These are phyloP conservation scores for Cytospora schulzeri DNA, from an alignment of 2,329 filamentous ascomycete species.

Conservation along the genomic window DNA sequence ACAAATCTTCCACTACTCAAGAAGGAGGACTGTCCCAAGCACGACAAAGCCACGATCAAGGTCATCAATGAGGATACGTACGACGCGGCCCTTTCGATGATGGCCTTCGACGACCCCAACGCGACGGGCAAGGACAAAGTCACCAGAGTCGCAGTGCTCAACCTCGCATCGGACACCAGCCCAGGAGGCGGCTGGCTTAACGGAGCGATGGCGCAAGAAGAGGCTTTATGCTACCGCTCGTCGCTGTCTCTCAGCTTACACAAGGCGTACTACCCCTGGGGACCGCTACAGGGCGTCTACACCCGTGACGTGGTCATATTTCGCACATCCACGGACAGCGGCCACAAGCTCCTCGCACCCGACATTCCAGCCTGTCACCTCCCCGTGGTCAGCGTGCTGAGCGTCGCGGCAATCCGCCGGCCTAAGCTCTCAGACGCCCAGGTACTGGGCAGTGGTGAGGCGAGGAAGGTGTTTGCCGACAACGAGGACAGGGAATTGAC, in stretches of 20 bases:
- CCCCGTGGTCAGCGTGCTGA: constrained; percentile 62
- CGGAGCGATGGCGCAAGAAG: constrained; percentile 68
- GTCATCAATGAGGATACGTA: constrained; percentile 61
- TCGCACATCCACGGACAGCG: constrained; percentile 31
- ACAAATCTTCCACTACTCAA: constrained; percentile 43
- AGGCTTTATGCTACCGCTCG: constrained; percentile 67
- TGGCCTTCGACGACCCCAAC: not conserved
- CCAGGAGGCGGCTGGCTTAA: constrained; percentile 67
- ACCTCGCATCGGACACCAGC: constrained; percentile 61
- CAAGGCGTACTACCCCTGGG: constrained; percentile 33
- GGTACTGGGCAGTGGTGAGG: constrained; percentile 30
- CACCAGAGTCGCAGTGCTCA: constrained; percentile 60
- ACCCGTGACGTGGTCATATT: constrained; percentile 38
- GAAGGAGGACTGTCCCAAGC: constrained; percentile 45
- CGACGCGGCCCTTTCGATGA: constrained; percentile 51
- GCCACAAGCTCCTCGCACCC: constrained; percentile 34
- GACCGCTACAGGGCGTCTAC: constrained; percentile 34
- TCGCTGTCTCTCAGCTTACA: constrained; percentile 54
- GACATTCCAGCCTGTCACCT: constrained; percentile 31
- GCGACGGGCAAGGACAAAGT: constrained; percentile 3
- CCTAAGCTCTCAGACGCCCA: constrained; percentile 39
- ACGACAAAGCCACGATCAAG: constrained; percentile 40
- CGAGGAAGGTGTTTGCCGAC: constrained; percentile 43
- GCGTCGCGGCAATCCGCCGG: constrained; percentile 54
- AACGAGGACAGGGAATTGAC: constrained; percentile 51